Conservation (phyloP, 805 yeast species). For the Yueomyces sinensis region DNA sequence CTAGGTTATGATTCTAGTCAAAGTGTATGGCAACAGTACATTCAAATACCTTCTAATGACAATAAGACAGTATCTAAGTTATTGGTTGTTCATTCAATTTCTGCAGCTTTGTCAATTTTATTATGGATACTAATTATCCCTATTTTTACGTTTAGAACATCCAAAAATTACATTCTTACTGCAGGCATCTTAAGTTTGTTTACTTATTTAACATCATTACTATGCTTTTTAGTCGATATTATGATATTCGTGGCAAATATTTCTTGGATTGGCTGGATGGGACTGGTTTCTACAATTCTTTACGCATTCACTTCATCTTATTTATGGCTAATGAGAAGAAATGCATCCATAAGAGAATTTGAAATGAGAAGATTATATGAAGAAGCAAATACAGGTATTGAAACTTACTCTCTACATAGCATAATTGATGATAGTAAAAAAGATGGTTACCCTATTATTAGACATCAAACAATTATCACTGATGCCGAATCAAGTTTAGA, state of each 20-base stretch:
- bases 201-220: conserved; percentile 51
- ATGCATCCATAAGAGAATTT: conserved; percentile 28
- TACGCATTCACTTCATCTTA: conserved; percentile 51
- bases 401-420: not conserved
- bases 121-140: conserved; percentile 31
- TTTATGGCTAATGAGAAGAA: conserved; percentile 60
- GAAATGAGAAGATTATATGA: conserved; percentile 3
- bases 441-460: too few relatives aligned
- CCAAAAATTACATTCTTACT: conserved; percentile 32
- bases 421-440: too few relatives aligned
- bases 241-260: conserved; percentile 64
- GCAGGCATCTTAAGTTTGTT: conserved; percentile 50
- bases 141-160: conserved; percentile 24
- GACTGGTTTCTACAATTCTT: conserved; percentile 53
- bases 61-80: conserved; percentile 45
- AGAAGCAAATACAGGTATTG: not conserved
- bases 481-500: too few relatives aligned
- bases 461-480: too few relatives aligned
- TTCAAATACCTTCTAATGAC: conserved; percentile 45
- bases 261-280: conserved; percentile 78
- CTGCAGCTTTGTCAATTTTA: conserved; percentile 40
- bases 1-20: conserved; percentile 16
- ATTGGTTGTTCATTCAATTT: conserved; percentile 54
- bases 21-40: conserved; percentile 25
- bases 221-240: conserved; percentile 74